Conservation (phyloP, 2,329 filamentous ascomycete species). For the Cladosporium cucumerinum region DNA sequence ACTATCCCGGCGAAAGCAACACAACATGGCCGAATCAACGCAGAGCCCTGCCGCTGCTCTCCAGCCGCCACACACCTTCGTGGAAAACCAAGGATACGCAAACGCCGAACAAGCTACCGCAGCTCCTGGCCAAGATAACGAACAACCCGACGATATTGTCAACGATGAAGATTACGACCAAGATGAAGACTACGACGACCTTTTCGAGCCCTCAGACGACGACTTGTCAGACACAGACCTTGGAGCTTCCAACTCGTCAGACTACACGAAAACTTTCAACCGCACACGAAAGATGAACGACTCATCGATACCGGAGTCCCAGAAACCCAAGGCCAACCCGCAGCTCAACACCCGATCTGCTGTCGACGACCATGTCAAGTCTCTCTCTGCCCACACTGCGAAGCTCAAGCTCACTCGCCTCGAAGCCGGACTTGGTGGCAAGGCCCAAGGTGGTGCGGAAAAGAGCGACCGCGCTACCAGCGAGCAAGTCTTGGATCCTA, state of each 20-base stretch:
- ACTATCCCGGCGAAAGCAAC: background rate
- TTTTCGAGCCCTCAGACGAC: conserved; percentile 51
- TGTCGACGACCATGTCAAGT: conserved; percentile 82
- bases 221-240: conserved; percentile 61
- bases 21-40: conserved; percentile 8
- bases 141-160: conserved; percentile 14
- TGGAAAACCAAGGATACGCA: conserved; percentile 33
- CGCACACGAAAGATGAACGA: conserved; percentile 70
- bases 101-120: background rate
- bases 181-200: conserved; percentile 59
- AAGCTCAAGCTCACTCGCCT: conserved; percentile 76
- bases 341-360: conserved; percentile 76
- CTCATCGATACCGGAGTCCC: conserved; percentile 45
- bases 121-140: background rate
- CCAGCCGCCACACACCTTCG: conserved; percentile 30
- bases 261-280: conserved; percentile 85
- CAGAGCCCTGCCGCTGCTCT: conserved; percentile 21
- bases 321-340: conserved; percentile 68
- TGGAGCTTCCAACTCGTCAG: conserved; percentile 55
- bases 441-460: conserved; percentile 52
- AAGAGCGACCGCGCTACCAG: conserved; percentile 88
- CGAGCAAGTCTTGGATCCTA: conserved; percentile 90
- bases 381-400: conserved; percentile 77
- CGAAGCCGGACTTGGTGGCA: conserved; percentile 51
- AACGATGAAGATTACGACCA: conserved; percentile 24